Conservation (phyloP, 2,329 filamentous ascomycete species). For the Dactylellina leptospora region DNA sequence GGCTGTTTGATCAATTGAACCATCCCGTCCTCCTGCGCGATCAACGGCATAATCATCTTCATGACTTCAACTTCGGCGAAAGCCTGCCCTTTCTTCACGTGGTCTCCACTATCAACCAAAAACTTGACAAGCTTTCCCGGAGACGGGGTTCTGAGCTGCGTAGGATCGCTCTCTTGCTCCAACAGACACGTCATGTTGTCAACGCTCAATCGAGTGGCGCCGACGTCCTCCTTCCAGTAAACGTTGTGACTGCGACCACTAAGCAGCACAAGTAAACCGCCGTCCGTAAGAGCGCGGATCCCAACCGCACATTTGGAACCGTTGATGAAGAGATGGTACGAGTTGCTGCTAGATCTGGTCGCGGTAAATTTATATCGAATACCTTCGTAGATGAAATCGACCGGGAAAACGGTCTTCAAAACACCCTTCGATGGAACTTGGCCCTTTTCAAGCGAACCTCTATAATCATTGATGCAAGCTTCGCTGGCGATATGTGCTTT, state of each 20-base stretch:
- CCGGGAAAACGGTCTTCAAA: conserved; percentile 94
- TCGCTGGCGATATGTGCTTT: conserved; percentile 97
- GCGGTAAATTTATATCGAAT: conserved; percentile 97
- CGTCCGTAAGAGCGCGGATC: conserved; percentile 89
- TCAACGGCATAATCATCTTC: conserved; percentile 99
- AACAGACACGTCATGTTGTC: conserved; percentile 98
- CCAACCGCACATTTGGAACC: conserved; percentile 95
- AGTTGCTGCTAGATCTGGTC: conserved; percentile 88
- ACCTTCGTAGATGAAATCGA: conserved; percentile 99
- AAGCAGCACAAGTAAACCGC: conserved; percentile 88
- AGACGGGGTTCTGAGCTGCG: conserved; percentile 90
- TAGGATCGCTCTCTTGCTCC: conserved; percentile 98
- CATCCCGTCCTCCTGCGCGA: conserved; percentile 92
- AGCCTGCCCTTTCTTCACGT: conserved; percentile 88
- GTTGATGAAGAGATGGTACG: conserved; percentile 98
- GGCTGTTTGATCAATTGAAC: conserved; percentile 99
- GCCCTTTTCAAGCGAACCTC: conserved; percentile 88
- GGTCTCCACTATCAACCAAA: conserved; percentile 91
- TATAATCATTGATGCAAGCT: conserved; percentile 84
- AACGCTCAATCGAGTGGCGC: conserved; percentile 91
- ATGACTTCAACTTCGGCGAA: conserved; percentile 99
- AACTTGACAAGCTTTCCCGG: conserved; percentile 99
- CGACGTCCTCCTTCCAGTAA: conserved; percentile 99
- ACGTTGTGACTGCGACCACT: conserved; percentile 95
- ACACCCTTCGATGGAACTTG: conserved; percentile 97